These are phyloP conservation scores for Bullera alba DNA, from an alignment of 768 basidiomycete species.

Conservation along the genomic window DNA sequence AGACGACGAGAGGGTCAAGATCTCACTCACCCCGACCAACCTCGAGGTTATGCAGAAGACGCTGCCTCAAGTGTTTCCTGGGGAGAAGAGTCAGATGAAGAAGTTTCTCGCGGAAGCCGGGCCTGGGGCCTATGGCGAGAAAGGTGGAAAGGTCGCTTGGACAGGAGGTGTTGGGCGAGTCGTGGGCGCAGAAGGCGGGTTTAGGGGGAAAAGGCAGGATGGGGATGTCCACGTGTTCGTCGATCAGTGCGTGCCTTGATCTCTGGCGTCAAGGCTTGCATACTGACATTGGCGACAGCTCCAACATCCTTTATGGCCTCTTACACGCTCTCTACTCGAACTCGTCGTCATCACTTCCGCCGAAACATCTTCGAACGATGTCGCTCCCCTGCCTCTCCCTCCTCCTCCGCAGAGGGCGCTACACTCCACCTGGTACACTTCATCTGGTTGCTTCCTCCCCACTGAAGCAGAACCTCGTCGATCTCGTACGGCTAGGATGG, in stretches of 20 bases:
- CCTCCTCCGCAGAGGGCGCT: slow-evolving; percentile 37
- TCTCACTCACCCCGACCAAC: slow-evolving; percentile 23
- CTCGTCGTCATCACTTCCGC: slow-evolving; percentile 16
- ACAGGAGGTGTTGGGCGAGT: slow-evolving; percentile 37
- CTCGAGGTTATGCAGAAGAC: slow-evolving; percentile 13
- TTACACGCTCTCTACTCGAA: slow-evolving; percentile 21
- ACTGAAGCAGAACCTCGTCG: slow-evolving; percentile 36
- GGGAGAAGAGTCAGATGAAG: slow-evolving; percentile 22
- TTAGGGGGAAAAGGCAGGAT: slow-evolving; percentile 10
- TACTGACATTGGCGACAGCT: slow-evolving; percentile 16
- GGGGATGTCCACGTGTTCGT: slow-evolving; percentile 32
- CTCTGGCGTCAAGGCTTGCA: not conserved
- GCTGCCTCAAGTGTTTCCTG: slow-evolving; percentile 19
- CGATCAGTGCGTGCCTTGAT: slow-evolving; percentile 37
- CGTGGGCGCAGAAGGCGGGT: slow-evolving; percentile 14
- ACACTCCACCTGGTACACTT: slow-evolving; percentile 27
- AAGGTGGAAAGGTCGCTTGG: slow-evolving; percentile 31
- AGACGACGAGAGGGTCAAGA: slow-evolving; percentile 3
- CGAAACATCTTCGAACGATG: slow-evolving; percentile 34
- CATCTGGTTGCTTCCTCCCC: slow-evolving; percentile 43
- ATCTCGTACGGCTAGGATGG: slow-evolving; percentile 41
- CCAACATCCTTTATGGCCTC: slow-evolving; percentile 37
- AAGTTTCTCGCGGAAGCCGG: slow-evolving; percentile 9
- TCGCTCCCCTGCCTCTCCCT: slow-evolving; percentile 40
- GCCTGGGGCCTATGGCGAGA: not conserved